Conservation (phyloP, 306 rosid species). For the Pyrus bretschneideri region DNA sequence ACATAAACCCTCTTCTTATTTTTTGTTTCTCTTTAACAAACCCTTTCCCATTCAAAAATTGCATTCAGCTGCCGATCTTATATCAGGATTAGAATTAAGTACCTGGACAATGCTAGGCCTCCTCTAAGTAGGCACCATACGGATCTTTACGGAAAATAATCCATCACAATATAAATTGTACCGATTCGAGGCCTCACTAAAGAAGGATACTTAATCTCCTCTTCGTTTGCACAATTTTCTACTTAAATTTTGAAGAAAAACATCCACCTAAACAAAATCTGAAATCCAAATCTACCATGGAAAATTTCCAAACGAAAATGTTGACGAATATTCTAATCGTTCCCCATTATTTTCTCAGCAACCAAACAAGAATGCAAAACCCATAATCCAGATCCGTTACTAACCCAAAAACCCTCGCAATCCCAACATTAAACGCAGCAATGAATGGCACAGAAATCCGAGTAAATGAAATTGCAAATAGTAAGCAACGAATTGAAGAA, state of each 20-base stretch:
- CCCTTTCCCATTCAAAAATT: neutral
- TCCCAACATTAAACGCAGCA: neutral
- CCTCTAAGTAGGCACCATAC: neutral
- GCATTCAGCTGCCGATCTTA: neutral
- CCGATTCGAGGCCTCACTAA: neutral
- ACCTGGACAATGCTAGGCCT: neutral
- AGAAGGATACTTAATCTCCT: neutral
- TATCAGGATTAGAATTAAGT: neutral
- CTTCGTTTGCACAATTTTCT: neutral
- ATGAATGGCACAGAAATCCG: neutral
- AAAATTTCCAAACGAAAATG: neutral
- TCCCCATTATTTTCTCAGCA: neutral
- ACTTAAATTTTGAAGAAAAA: neutral
- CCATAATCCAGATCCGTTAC: neutral
- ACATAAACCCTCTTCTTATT: neutral
- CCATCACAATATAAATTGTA: neutral
- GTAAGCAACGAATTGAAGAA: neutral
- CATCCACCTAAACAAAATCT: neutral
- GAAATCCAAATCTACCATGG: neutral
- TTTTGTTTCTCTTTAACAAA: neutral
- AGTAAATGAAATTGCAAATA: neutral
- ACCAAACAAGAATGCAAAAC: conserved; percentile 5
- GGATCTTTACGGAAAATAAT: neutral
- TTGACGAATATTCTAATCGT: neutral
- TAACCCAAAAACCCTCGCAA: neutral